Evolutionary conservation across 306 rosid genomes (phyloP), one percentile per base, ranked within the genome.

Genomic region (Cicer arietinum): DNA sequence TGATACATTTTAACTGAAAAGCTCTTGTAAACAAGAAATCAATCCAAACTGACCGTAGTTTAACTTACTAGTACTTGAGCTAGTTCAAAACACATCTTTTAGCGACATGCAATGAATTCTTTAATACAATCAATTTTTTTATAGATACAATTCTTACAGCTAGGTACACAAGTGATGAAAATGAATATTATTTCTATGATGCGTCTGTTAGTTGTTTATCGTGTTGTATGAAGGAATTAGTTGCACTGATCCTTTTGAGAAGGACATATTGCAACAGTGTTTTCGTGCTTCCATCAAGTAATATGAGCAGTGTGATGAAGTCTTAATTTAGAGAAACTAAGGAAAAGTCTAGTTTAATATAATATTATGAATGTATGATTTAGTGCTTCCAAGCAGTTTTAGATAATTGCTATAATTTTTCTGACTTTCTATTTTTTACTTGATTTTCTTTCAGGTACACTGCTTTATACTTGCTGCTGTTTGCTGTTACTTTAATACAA

Each of bases 361-460:
- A 44, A 9, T 57, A 13, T 67, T 56, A 18, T 13, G 60, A 57
- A 14, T 46, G 44, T 25, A 69, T 39, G 6, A 20, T 51, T 74
- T 25, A 48, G 48, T 48, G 52, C 16, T 82, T 46, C 58, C 16
- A 30, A 52, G 8, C 80, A 43, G 54, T 69, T 64, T 75, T 47
- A n/a, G 10, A 44, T 42, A 37, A 16, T 68, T 75, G 51, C 63
- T 58, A 10, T 64, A 16, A n/a, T 58, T 35, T 73, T 70, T 58
- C 47, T 66, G 44, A 67, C 47, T 61, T 66, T 43, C 8, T 84
- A n/a, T 71, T 65, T 53, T 42, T 41, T 48, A 52, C 37, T 64
- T 64, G 17, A 22, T 65, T 81, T 78, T 74, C 40, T 80, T 72
- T 79, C 91, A 94, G 99, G 99, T 88, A 84, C 79, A 88, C 91